Conservation (phyloP, 2,329 filamentous ascomycete genomes). For the Paramyrothecium roridum region DNA sequence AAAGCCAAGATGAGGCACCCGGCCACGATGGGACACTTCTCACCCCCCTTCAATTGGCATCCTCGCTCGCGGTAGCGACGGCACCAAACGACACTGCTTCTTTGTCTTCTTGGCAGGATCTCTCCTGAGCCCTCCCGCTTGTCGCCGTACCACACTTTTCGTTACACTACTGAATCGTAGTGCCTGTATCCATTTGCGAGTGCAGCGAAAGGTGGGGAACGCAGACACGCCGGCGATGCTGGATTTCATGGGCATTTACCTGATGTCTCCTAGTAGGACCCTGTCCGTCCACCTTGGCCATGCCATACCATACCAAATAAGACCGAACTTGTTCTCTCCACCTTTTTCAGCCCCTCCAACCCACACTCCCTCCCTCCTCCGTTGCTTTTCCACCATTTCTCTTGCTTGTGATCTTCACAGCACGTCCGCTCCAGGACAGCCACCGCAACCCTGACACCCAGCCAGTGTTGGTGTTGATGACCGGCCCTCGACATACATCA, state of each 20-base stretch:
- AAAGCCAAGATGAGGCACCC: neutral
- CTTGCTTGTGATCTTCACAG: neutral
- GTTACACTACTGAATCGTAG: neutral
- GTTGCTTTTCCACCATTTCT: neutral
- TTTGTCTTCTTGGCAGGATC: neutral
- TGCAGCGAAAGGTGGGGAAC: neutral
- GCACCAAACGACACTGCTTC: neutral
- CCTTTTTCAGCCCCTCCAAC: neutral
- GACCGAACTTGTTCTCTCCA: neutral
- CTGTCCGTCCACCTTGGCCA: neutral
- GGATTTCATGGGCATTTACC: neutral
- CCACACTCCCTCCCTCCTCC: neutral
- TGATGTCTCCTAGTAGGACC: neutral
- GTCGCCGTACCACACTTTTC: neutral
- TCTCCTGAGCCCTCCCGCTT: neutral
- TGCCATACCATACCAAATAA: neutral
- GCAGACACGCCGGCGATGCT: neutral
- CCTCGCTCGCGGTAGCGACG: neutral
- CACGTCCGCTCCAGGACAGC: neutral
- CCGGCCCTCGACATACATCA: neutral
- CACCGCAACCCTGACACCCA: neutral
- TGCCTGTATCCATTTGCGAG: neutral
- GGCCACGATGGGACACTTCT: neutral
- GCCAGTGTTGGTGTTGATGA: neutral
- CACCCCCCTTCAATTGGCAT: neutral